Evolutionary conservation across 2,329 filamentous ascomycete genomes (phyloP).

Genomic region (Ceratocystis albifundus): DNA sequence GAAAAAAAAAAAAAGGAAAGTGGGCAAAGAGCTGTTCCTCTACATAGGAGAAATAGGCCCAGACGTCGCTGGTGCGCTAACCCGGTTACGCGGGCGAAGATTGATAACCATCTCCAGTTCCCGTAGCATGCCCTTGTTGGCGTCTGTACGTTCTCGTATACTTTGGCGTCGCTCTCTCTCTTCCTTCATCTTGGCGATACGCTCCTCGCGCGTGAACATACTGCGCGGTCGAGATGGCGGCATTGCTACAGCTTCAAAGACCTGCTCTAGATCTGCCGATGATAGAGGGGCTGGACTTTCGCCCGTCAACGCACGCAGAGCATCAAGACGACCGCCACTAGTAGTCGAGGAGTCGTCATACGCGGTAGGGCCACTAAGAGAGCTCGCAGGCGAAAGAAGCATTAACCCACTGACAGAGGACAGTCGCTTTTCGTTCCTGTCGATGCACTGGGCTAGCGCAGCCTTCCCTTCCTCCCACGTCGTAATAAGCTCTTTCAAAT

Average conservation of each 20-base stretch:
- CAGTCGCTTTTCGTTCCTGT: constrained; percentile 62
- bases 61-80: constrained; percentile 28
- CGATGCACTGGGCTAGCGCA: constrained; percentile 69
- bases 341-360: constrained; percentile 37
- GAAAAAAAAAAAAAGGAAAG: background rate
- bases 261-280: constrained; percentile 51
- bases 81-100: constrained; percentile 35
- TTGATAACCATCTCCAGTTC: constrained; percentile 86
- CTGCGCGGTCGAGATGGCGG: constrained; percentile 56
- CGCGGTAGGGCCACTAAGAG: constrained; percentile 56
- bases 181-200: constrained; percentile 76
- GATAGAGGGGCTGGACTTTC: constrained; percentile 44
- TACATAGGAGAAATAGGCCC: constrained; percentile 22
- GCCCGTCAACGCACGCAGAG: constrained; percentile 67
- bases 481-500: constrained; percentile 66
- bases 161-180: constrained; percentile 66
- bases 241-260: constrained; percentile 83
- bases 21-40: background rate
- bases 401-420: constrained; percentile 50
- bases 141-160: constrained; percentile 62
- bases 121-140: constrained; percentile 77
- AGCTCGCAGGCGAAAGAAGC: constrained; percentile 42
- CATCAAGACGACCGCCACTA: constrained; percentile 38
- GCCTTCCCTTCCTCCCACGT: constrained; percentile 82
- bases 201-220: constrained; percentile 69